Percentiles rank a stretch among this genome's conserved stretches.
Evolutionary conservation across 306 rosid genomes (phyloP).

Genomic region (Dicorynia guianensis): DNA sequence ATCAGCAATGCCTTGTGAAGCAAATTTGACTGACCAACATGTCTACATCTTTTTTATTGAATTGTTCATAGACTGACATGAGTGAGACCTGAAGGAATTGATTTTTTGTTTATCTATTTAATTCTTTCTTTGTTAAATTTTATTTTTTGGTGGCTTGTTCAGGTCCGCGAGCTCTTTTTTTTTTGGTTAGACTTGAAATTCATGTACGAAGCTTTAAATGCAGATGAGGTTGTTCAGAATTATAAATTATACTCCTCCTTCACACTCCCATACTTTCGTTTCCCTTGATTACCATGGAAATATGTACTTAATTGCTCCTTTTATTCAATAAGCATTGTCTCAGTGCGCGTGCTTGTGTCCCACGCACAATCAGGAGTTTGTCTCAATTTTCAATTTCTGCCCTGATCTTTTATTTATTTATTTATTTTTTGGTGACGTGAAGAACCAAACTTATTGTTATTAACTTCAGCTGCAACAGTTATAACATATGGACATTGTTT

Average conservation of each 20-base stretch:
- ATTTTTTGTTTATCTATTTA: constrained; percentile 40
- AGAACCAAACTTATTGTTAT: not conserved
- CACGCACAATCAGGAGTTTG: not conserved
- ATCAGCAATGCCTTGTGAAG: constrained; percentile 58
- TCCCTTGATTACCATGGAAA: not conserved
- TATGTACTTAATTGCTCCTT: not conserved
- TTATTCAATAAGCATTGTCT: not conserved
- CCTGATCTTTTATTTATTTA: not conserved
- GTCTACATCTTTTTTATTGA: constrained; percentile 45
- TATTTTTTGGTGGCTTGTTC: constrained; percentile 42
- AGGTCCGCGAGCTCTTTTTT: constrained; percentile 38
- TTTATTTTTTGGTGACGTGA: no score
- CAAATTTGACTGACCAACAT: constrained; percentile 36
- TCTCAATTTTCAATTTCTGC: not conserved
- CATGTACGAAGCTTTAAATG: constrained; percentile 29
- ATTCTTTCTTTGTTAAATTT: constrained; percentile 53
- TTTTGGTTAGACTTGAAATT: constrained; percentile 18
- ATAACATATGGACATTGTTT: not conserved
- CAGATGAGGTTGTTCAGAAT: constrained; percentile 33
- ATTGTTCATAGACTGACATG: constrained; percentile 70
- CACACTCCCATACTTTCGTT: not conserved
- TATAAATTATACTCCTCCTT: constrained; percentile 26
- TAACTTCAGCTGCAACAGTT: not conserved
- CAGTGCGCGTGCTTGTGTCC: not conserved
- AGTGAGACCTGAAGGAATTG: constrained; percentile 52